phyloP scores from a whole-genome alignment of 2,329 filamentous ascomycete species.

The Penicillium verrucosum region DNA sequence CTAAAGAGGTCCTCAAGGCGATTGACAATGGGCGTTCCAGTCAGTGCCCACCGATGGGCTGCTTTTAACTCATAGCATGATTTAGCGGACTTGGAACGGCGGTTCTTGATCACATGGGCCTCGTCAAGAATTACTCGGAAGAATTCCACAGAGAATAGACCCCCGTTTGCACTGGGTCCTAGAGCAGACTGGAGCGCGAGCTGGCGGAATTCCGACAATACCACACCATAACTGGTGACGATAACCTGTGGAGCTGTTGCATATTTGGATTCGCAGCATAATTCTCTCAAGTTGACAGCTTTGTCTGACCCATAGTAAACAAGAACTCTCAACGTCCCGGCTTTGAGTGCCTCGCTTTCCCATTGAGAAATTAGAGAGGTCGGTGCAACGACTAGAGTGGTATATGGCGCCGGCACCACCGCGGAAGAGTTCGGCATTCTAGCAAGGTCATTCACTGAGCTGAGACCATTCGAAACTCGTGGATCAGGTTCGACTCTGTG shows the following conservation, averaged over 20 bases:
- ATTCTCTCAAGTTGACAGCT: conserved; percentile 67
- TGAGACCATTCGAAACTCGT: conserved; percentile 26
- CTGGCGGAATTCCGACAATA: conserved; percentile 84
- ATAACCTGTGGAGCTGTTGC: conserved; percentile 79
- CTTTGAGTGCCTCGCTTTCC: conserved; percentile 91
- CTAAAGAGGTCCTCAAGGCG: conserved; percentile 92
- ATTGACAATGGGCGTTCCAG: conserved; percentile 95
- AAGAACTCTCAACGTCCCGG: conserved; percentile 76
- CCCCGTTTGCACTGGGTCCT: conserved; percentile 65
- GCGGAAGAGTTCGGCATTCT: conserved; percentile 57
- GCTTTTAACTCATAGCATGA: conserved; percentile 89
- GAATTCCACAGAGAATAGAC: conserved; percentile 89
- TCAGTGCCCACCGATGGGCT: conserved; percentile 86
- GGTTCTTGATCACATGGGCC: conserved; percentile 87
- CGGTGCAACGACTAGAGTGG: conserved; percentile 91
- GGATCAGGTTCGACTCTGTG: conserved; percentile 60
- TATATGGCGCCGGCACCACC: conserved; percentile 72
- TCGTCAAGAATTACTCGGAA: conserved; percentile 95
- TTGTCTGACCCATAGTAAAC: conserved; percentile 94
- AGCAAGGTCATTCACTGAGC: conserved; percentile 59
- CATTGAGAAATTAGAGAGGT: conserved; percentile 97
- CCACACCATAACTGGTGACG: conserved; percentile 90
- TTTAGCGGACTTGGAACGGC: conserved; percentile 87
- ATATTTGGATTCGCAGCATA: conserved; percentile 74
- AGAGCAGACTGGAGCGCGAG: conserved; percentile 54